Evolutionary conservation across 2,329 filamentous ascomycete species (phyloP).

Genomic region (Venturia asperata): DNA sequence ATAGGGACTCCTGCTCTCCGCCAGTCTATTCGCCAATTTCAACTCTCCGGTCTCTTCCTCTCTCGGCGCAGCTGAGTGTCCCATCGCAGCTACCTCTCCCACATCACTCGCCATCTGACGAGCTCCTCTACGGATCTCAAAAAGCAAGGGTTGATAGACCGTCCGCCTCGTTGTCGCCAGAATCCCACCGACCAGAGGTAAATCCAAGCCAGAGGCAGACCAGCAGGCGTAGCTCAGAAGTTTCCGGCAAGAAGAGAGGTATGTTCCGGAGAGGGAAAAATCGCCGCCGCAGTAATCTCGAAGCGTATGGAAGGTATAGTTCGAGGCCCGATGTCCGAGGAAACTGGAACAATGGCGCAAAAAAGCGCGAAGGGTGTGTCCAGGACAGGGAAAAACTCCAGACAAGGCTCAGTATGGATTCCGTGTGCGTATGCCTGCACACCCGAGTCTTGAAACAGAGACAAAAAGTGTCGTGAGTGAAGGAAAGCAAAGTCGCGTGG

Average conservation of each 20-base stretch:
- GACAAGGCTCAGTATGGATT: too few species aligned
- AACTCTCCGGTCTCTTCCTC: constrained; percentile 11
- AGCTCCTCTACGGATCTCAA: constrained; percentile 16
- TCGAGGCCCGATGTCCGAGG: constrained; percentile 10
- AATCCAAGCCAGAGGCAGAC: too few species aligned
- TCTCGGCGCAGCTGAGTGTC: neutral
- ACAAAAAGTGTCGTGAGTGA: too few species aligned
- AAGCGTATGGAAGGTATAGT: neutral
- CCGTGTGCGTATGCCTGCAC: too few species aligned
- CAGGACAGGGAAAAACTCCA: too few species aligned
- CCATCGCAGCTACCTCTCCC: neutral
- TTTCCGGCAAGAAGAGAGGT: too few species aligned
- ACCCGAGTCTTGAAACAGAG: too few species aligned
- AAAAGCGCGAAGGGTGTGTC: too few species aligned
- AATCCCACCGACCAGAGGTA: neutral
- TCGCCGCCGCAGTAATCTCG: neutral
- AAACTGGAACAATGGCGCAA: too few species aligned
- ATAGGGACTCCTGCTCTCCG: constrained; percentile 59
- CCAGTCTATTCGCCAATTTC: constrained; percentile 44
- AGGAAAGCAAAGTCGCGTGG: too few species aligned
- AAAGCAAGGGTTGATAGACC: constrained; percentile 13
- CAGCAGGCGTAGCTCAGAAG: too few species aligned
- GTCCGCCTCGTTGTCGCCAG: neutral
- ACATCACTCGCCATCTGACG: constrained; percentile 10
- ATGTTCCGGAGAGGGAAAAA: neutral